A percentile compares a stretch with the other conserved stretches of the same genome.
These are phyloP conservation scores for Lachancea fermentati DNA, from an alignment of 805 yeast species.

Conservation along the genomic window DNA sequence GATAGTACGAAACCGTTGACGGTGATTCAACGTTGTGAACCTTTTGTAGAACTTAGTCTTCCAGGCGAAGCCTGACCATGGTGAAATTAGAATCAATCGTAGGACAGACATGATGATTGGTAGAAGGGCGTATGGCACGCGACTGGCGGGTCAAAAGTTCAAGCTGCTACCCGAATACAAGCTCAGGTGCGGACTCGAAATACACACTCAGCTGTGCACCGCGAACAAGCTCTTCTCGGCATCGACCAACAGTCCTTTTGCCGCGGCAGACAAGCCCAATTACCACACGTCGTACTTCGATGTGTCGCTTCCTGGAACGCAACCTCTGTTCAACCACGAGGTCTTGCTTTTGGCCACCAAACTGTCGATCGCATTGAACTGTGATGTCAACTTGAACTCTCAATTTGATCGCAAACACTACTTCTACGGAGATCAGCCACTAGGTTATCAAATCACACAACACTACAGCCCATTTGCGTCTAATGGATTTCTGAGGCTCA, in stretches of 20 bases:
- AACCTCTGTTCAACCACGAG: conserved; percentile 73
- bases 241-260: conserved; percentile 43
- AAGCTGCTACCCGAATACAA: conserved; percentile 23
- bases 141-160: background rate
- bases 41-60: no score
- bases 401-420: conserved; percentile 92
- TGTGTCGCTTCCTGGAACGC: conserved; percentile 87
- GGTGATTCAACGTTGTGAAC: no score
- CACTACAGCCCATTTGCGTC: conserved; percentile 72
- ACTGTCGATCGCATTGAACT: conserved; percentile 65
- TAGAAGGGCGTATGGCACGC: background rate
- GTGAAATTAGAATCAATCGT: no score
- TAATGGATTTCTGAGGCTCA: conserved; percentile 53
- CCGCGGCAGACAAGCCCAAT: conserved; percentile 52
- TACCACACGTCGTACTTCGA: conserved; percentile 71
- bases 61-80: no score
- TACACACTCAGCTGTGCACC: conserved; percentile 85
- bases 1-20: no score
- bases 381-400: conserved; percentile 49
- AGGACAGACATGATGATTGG: background rate
- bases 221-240: conserved; percentile 68
- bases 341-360: conserved; percentile 65
- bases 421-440: conserved; percentile 93
- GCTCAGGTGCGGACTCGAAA: conserved; percentile 84
- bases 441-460: conserved; percentile 95